Evolutionary conservation across 768 basidiomycete species (phyloP).

Genomic region (Pseudohyphozyma bogoriensis): DNA sequence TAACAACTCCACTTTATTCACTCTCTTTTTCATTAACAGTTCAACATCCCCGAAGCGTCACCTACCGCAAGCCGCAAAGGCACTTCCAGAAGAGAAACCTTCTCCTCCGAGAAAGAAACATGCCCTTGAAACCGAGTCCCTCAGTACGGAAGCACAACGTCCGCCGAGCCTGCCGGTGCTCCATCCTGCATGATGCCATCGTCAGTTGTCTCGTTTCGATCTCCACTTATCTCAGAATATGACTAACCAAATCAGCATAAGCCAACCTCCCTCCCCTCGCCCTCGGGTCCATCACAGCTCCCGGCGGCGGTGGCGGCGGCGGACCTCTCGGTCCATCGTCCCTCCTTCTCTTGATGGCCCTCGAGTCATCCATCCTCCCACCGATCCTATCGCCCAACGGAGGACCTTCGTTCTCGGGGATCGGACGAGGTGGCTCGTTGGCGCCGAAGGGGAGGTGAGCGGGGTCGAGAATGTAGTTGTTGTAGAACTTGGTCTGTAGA

Average conservation of each 20-base stretch:
- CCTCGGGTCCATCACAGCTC: conserved; percentile 19
- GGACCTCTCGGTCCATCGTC: conserved; percentile 2
- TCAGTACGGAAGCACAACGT: conserved; percentile 12
- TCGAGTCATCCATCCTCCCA: conserved; percentile 8
- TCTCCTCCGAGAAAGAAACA: too few relatives aligned
- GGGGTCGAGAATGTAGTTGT: conserved; percentile 93
- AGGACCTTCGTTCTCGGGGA: too few relatives aligned
- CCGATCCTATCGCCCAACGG: not conserved
- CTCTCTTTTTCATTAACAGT: too few relatives aligned
- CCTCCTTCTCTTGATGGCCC: not conserved
- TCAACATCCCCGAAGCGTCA: too few relatives aligned
- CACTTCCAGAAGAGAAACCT: too few relatives aligned
- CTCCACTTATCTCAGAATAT: not conserved
- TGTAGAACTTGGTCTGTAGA: conserved; percentile 61
- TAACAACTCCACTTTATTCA: too few relatives aligned
- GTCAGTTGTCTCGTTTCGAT: not conserved
- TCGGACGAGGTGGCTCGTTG: not conserved
- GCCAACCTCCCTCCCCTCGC: conserved; percentile 9
- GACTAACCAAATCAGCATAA: conserved; percentile 24
- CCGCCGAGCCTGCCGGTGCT: not conserved
- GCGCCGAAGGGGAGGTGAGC: conserved; percentile 53
- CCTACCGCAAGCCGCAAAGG: too few relatives aligned
- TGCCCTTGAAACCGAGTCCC: too few relatives aligned
- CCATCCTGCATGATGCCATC: not conserved
- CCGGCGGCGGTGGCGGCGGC: conserved; percentile 23